Evolutionary conservation across 169 alveolate genomes (phyloP).

Genomic region (Plasmodium billcollinsi): DNA sequence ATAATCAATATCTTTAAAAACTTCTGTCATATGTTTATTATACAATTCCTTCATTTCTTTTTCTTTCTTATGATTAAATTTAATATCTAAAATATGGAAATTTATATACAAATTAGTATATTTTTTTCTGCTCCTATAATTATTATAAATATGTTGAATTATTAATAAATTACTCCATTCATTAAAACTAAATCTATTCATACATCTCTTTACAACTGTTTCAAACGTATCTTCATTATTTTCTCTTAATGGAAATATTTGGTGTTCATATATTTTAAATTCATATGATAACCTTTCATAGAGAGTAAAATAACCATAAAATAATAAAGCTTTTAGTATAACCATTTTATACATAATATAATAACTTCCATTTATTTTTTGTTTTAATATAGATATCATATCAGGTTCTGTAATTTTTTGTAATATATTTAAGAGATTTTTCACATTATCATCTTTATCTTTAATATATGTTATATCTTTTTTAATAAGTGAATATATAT

Average conservation of each 20-base stretch:
- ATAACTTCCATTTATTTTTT: constrained; percentile 7
- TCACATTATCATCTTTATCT: constrained; percentile 31
- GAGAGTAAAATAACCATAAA: constrained; percentile 46
- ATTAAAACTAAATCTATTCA: constrained; percentile 25
- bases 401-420: constrained; percentile 29
- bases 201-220: constrained; percentile 25
- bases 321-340: constrained; percentile 33
- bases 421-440: constrained; percentile 12
- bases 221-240: constrained; percentile 49
- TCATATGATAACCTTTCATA: constrained; percentile 66
- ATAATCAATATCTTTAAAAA: constrained; percentile 7
- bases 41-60: neutral
- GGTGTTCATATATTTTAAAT: constrained; percentile 52
- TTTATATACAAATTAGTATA: constrained; percentile 26
- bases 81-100: constrained; percentile 17
- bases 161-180: constrained; percentile 49
- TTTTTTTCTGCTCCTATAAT: constrained; percentile 12
- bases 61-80: constrained; percentile 1
- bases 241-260: constrained; percentile 38
- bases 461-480: constrained; percentile 8
- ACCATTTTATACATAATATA: constrained; percentile 35
- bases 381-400: constrained; percentile 13
- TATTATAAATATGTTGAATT: constrained; percentile 45
- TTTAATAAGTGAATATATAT: constrained; percentile 40
- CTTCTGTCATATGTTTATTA: neutral